These are phyloP conservation scores for Hypoxylon sp. DNA, from an alignment of 2,329 filamentous ascomycete genomes.

Conservation along the genomic window DNA sequence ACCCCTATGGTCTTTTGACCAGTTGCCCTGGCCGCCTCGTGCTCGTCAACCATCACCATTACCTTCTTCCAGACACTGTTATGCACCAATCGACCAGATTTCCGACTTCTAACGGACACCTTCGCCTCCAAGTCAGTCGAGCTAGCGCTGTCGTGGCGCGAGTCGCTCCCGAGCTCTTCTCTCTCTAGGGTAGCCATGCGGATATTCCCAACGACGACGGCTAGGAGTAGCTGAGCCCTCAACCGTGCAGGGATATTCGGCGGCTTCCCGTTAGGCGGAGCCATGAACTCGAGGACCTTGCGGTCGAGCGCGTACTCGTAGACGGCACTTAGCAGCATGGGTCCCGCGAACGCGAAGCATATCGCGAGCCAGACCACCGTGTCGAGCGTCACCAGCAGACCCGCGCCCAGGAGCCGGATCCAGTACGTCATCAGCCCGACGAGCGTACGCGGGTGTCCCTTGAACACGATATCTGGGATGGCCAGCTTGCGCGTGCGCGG, in stretches of 20 bases:
- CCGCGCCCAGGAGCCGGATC: constrained; percentile 45
- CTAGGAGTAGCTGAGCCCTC: constrained; percentile 48
- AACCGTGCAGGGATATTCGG: constrained; percentile 40
- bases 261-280: constrained; percentile 36
- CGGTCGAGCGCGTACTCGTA: constrained; percentile 51
- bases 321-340: constrained; percentile 49
- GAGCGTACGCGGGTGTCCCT: constrained; percentile 69
- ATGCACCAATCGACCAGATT: constrained; percentile 39
- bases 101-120: constrained; percentile 4
- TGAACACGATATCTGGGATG: constrained; percentile 62
- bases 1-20: constrained; percentile 20
- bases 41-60: constrained; percentile 50
- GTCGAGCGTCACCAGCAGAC: constrained; percentile 45
- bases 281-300: constrained; percentile 49
- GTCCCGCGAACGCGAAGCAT: constrained; percentile 50
- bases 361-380: constrained; percentile 48
- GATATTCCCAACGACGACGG: constrained; percentile 51
- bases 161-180: constrained; percentile 5
- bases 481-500: constrained; percentile 51
- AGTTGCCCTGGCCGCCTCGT: constrained; percentile 33
- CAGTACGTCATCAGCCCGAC: constrained; percentile 49
- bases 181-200: constrained; percentile 48
- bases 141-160: constrained; percentile 29
- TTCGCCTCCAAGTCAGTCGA: constrained; percentile 30
- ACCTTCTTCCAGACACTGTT: constrained; percentile 50